These are phyloP conservation scores for Suillus lakei DNA, from an alignment of 768 basidiomycete species.

Conservation along the genomic window DNA sequence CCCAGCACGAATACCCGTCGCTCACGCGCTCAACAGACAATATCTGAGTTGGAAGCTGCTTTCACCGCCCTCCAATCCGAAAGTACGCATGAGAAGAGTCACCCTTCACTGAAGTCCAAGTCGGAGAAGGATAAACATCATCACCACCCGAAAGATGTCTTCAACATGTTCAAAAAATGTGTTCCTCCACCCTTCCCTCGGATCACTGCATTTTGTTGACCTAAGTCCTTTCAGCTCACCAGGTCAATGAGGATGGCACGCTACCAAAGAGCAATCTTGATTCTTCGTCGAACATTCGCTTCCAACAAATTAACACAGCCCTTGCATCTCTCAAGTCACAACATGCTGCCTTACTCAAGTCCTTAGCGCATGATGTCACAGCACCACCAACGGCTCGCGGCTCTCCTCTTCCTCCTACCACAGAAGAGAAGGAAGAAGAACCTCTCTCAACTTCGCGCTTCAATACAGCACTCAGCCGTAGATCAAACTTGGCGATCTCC, in stretches of 20 bases:
- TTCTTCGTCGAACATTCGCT: slow-evolving; percentile 21
- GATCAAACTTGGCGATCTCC: slow-evolving; percentile 50
- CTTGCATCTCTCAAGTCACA: slow-evolving; percentile 64
- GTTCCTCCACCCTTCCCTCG: slow-evolving; percentile 33
- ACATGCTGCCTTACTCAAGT: slow-evolving; percentile 54
- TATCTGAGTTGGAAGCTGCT: slow-evolving; percentile 61
- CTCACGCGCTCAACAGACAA: slow-evolving; percentile 45
- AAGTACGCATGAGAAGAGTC: slow-evolving; percentile 40
- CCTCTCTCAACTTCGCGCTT: slow-evolving; percentile 26
- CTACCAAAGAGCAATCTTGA: slow-evolving; percentile 24
- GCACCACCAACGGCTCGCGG: slow-evolving; percentile 25
- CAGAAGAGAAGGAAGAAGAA: slow-evolving; percentile 51
- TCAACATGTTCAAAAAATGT: slow-evolving; percentile 70
- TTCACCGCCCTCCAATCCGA: slow-evolving; percentile 49
- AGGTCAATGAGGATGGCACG: slow-evolving; percentile 33
- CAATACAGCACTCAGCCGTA: slow-evolving; percentile 35
- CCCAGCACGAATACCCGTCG: slow-evolving; percentile 5
- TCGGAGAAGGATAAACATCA: slow-evolving; percentile 52
- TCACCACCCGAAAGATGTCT: slow-evolving; percentile 43
- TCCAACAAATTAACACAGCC: slow-evolving; percentile 51
- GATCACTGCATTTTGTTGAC: slow-evolving; percentile 12
- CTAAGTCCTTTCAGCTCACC: slow-evolving; percentile 13
- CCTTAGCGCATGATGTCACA: slow-evolving; percentile 40
- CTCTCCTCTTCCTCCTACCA: slow-evolving; percentile 47
- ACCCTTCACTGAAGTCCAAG: slow-evolving; percentile 35